These are phyloP conservation scores for Hysterium pulicare DNA, from an alignment of 2,329 filamentous ascomycete species.

Conservation along the genomic window DNA sequence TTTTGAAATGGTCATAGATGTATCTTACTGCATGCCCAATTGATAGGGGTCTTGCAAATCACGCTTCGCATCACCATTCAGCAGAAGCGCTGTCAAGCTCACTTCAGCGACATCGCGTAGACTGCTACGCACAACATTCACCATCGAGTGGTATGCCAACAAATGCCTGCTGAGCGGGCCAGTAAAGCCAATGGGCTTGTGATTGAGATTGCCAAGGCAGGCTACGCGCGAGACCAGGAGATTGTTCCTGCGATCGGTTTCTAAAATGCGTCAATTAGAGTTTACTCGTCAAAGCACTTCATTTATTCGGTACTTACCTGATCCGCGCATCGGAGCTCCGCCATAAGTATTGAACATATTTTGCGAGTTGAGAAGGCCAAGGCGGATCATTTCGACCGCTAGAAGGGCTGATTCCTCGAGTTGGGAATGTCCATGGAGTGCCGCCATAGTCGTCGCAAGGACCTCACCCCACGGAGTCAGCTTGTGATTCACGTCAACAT, in stretches of 20 bases:
- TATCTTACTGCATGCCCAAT: conserved; percentile 67
- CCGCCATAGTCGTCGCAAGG: conserved; percentile 65
- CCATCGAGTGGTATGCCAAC: conserved; percentile 79
- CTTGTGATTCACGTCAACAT: conserved; percentile 73
- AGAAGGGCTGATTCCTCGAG: conserved; percentile 77
- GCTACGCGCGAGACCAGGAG: conserved; percentile 84
- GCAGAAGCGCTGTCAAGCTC: conserved; percentile 72
- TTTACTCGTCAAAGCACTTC: background rate
- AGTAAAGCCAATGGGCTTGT: conserved; percentile 85
- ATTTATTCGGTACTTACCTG: conserved; percentile 27
- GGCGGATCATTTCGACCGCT: conserved; percentile 78
- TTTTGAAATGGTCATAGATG: conserved; percentile 5
- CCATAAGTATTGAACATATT: conserved; percentile 61
- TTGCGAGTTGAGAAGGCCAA: conserved; percentile 72
- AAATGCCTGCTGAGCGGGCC: conserved; percentile 89
- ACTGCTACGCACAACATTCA: conserved; percentile 72
- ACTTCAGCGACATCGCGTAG: conserved; percentile 83
- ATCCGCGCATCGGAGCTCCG: conserved; percentile 58
- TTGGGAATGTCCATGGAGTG: conserved; percentile 55
- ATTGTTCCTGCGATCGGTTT: conserved; percentile 73
- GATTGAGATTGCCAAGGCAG: conserved; percentile 75
- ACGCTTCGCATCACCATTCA: conserved; percentile 74
- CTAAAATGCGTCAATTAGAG: conserved; percentile 29
- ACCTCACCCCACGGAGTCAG: conserved; percentile 83
- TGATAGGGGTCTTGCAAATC: conserved; percentile 57